Base-by-base conservation (phyloP, 2,329 filamentous ascomycete genomes). In the Colletotrichum cuscutae region DNA sequence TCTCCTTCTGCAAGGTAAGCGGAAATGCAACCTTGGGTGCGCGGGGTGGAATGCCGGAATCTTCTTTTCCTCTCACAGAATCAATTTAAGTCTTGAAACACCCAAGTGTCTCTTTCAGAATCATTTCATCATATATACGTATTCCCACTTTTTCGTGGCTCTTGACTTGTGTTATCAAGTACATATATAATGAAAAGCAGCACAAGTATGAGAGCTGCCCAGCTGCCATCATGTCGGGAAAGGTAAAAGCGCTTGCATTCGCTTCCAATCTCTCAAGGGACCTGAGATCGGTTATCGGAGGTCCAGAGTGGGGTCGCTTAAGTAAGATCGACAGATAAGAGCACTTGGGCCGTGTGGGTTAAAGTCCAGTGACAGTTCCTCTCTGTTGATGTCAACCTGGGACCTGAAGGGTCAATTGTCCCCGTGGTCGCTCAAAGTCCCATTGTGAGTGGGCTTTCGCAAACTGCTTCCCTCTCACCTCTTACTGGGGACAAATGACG, bases 401-500 rank as follows among this genome's bases (percentile, higher is more conserved):
- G 19, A 42, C 13, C 37, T 42, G 37, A 42, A 42, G 15, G 37
- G 19, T 49, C 42, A 32, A 68, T 58, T 63, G 64, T 72, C 26
- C 28, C 5, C 22, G 15, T 26, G 30, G 49, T n/a, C 63, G 26
- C 28, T 46, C 35, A 30, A 57, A 32, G 53, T 30, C 35, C 24
- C 22, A 13, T 24, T 30, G 49, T 37, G 49, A 65, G 62, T 65
- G 62, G 62, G 62, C 30, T 70, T 35, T 28, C 15, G 12, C 28
- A 53, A 13, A 53, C 57, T 59, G 22, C n/a, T 49, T 22, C 26
- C 35, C 15, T 68, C 64, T 72, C 61, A 71, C 67, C 66, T 71
- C 60, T 71, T 72, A 65, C 71, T 24, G 35, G 71, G 35, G 61
- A 9, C 4, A 58, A 61, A 73, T 73, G 71, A 73, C 67, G 71